phyloP scores from a whole-genome alignment of 768 basidiomycete genomes.

The Flagelloscypha sp. region DNA sequence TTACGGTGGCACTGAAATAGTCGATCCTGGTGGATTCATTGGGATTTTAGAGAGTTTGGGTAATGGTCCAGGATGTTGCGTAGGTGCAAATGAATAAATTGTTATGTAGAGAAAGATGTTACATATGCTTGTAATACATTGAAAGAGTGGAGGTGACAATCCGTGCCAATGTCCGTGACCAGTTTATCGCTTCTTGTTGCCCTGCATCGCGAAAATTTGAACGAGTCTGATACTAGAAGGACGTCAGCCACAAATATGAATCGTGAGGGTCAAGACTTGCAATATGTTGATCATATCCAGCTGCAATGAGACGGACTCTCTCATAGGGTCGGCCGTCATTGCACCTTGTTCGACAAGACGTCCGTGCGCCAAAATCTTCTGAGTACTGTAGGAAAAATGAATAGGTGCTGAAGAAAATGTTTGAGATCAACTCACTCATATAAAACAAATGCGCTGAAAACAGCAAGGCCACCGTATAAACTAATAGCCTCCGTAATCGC shows the following conservation, averaged over 20 bases:
- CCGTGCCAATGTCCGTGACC: too few species aligned
- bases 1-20: conserved; percentile 93
- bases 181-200: conserved; percentile 43
- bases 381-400: conserved; percentile 44
- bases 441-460: conserved; percentile 81
- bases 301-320: conserved; percentile 70
- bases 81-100: too few species aligned
- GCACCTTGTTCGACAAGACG: conserved; percentile 62
- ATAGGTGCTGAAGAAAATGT: background rate
- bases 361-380: conserved; percentile 75
- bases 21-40: conserved; percentile 84
- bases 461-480: conserved; percentile 82
- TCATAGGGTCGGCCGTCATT: conserved; percentile 65
- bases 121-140: too few species aligned
- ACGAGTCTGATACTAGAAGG: conserved; percentile 63
- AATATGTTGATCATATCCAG: conserved; percentile 90
- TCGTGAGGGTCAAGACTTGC: conserved; percentile 29
- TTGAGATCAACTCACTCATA: conserved; percentile 54
- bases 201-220: conserved; percentile 66
- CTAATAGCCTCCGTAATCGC: conserved; percentile 71
- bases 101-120: background rate
- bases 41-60: conserved; percentile 60
- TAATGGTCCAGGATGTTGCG: conserved; percentile 18
- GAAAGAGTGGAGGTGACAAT: too few species aligned
- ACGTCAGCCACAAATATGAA: background rate